Base-by-base conservation (phyloP, 768 basidiomycete species). In the Tricholoma bakamatsutake region DNA sequence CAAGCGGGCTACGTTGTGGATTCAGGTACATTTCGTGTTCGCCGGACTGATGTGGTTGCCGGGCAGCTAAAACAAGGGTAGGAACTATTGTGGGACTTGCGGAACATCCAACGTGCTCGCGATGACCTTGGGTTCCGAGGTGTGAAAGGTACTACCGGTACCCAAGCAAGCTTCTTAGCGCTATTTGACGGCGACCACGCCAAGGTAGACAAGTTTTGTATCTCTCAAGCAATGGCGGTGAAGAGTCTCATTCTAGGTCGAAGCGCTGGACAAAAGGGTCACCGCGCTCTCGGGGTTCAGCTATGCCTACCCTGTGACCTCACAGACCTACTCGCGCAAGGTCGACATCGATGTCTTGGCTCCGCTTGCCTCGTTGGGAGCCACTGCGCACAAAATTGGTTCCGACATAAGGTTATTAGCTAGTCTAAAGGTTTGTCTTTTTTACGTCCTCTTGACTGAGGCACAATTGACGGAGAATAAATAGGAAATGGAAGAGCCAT, bases 91-190 rank as follows among this genome's bases (percentile, higher is more conserved):
- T 98, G 95, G 96, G 97, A 99, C 70, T 76, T 99, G 56, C 80
- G 96, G 17, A 98, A 98, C 69, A 78, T 99, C 66, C 84, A 86
- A 67, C 84, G 96, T 30, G 93, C 90, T 0, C 77, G 92, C 21
- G 86, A 91, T 59, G 96, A 98, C 69, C 71, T 99, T 50, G 96
- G 97, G 4, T 98, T 99, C 78, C 84, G 97, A 53, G 97, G 97
- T 46, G 97, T 96, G 51, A 99, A 99, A 72, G 97, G 97, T n/a
- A 98, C 97, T 0, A 99, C 97, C 0, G 97, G 97, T 8, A 98
- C 97, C 0, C 97, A 98, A 70, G 97, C 92, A 3, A 93, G 90
- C 62, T 99, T 98, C 77, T 76, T 98, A 54, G 77, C 93, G 0
- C 76, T 99, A 31, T 98, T 99, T 65, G 90, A 98, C 57, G 95